Evolutionary conservation across 2,329 filamentous ascomycete genomes (phyloP).

Genomic region (Cladophialophora yegresii): DNA sequence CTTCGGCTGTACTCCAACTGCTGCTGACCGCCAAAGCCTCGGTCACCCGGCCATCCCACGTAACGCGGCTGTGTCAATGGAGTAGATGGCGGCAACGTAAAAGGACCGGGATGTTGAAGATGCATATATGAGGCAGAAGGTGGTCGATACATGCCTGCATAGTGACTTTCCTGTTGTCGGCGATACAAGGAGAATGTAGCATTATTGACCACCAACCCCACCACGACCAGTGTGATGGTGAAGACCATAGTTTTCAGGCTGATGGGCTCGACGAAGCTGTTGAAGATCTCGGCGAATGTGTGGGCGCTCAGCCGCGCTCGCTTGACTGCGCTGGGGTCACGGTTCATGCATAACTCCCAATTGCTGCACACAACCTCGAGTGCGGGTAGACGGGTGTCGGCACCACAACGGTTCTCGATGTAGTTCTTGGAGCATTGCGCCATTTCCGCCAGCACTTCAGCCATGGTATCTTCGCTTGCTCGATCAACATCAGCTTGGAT

Average conservation of each 20-base stretch:
- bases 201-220: conserved; percentile 35
- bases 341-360: conserved; percentile 86
- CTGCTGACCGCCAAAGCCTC: conserved; percentile 21
- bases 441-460: conserved; percentile 71
- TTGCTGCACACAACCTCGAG: conserved; percentile 71
- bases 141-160: conserved; percentile 25
- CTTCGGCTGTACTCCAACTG: conserved; percentile 36
- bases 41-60: conserved; percentile 31
- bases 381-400: conserved; percentile 67
- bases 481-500: conserved; percentile 74
- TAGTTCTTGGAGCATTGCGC: conserved; percentile 72
- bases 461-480: conserved; percentile 68
- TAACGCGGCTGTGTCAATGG: conserved; percentile 30
- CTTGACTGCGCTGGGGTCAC: conserved; percentile 75
- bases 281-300: conserved; percentile 89
- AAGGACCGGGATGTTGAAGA: conserved; percentile 24
- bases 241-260: conserved; percentile 72
- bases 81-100: conserved; percentile 25
- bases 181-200: conserved; percentile 36
- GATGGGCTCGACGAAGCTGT: conserved; percentile 88
- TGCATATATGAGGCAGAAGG: conserved; percentile 33
- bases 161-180: conserved; percentile 32
- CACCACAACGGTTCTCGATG: conserved; percentile 72
- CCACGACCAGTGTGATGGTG: conserved; percentile 32
- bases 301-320: conserved; percentile 78